Percentiles rank a stretch among this genome's conserved stretches.
phyloP scores from a whole-genome alignment of 768 basidiomycete genomes.

The Auricularia sp. region DNA sequence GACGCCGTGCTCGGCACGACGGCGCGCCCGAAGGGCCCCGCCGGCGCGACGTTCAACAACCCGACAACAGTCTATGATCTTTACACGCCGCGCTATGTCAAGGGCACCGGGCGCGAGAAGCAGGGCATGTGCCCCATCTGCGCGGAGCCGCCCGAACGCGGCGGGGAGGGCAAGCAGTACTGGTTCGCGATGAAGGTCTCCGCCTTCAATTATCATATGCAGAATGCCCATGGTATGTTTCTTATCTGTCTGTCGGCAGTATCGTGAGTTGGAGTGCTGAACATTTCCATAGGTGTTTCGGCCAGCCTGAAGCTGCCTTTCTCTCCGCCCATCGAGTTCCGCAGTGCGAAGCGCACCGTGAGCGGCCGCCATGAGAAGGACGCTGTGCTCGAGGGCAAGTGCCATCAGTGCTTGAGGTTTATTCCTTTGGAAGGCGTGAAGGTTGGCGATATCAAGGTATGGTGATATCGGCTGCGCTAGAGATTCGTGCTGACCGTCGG shows the following conservation, averaged over 20 bases:
- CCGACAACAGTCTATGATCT: slow-evolving; percentile 54
- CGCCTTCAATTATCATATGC: slow-evolving; percentile 81
- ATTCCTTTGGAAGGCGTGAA: slow-evolving; percentile 63
- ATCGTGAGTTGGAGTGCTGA: slow-evolving; percentile 3
- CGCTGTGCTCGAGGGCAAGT: slow-evolving; percentile 56
- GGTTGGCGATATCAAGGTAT: slow-evolving; percentile 60
- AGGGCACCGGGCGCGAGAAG: slow-evolving; percentile 56
- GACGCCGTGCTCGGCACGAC: slow-evolving; percentile 6
- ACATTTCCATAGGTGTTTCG: slow-evolving; percentile 46
- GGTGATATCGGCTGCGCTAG: too few relatives aligned
- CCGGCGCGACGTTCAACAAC: slow-evolving; percentile 41
- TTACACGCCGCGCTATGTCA: slow-evolving; percentile 71
- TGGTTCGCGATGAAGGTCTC: slow-evolving; percentile 77
- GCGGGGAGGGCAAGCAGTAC: slow-evolving; percentile 50
- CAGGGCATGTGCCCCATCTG: slow-evolving; percentile 74
- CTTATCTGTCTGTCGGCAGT: not conserved
- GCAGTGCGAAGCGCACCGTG: slow-evolving; percentile 32
- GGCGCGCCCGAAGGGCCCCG: not conserved
- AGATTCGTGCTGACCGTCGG: too few relatives aligned
- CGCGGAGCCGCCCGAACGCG: slow-evolving; percentile 45
- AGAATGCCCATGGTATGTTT: slow-evolving; percentile 59
- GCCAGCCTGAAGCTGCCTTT: slow-evolving; percentile 59
- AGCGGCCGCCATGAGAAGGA: slow-evolving; percentile 48
- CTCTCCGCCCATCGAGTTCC: slow-evolving; percentile 63
- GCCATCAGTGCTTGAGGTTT: slow-evolving; percentile 71